Percentiles rank a stretch among this genome's conserved stretches.
Conservation (phyloP, 192 early-diverging fungal species). For the Coemansia sp. region DNA sequence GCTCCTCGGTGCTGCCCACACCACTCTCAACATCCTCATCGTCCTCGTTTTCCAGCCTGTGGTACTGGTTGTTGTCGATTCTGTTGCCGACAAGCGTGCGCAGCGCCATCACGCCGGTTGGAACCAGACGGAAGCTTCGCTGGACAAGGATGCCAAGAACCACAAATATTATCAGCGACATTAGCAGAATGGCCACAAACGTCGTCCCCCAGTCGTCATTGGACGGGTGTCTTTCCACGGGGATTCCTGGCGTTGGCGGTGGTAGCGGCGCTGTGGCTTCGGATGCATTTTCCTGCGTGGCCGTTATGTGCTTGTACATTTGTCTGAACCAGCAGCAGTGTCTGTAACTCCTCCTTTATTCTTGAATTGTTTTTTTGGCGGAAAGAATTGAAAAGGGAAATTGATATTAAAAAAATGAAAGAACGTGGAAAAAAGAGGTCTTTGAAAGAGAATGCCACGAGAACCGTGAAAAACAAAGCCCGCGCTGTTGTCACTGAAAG, state of each 20-base stretch:
- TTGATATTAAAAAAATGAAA: conserved; percentile 1
- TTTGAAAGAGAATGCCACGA: not conserved
- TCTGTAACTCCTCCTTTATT: not conserved
- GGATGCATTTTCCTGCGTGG: not conserved
- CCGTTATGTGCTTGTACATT: not conserved
- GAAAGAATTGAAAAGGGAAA: not conserved
- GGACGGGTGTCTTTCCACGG: conserved; percentile 44
- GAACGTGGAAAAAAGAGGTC: not conserved
- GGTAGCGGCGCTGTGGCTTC: conserved; percentile 13
- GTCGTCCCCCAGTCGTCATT: conserved; percentile 55
- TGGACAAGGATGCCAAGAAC: conserved; percentile 37
- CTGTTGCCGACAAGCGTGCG: conserved; percentile 28
- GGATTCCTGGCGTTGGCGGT: conserved; percentile 22
- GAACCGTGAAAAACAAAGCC: too few species aligned
- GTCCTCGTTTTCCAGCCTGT: conserved; percentile 24
- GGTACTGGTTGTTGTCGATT: conserved; percentile 12
- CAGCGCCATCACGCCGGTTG: conserved; percentile 49
- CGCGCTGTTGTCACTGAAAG: not conserved
- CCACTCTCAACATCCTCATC: conserved; percentile 6
- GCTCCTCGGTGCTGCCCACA: not conserved
- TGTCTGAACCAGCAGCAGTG: not conserved
- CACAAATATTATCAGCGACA: conserved; percentile 39
- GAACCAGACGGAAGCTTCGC: conserved; percentile 49
- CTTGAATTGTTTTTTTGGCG: not conserved
- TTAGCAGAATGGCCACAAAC: conserved; percentile 40